These are phyloP conservation scores for Chaetothyriales sp. DNA, from an alignment of 2,329 filamentous ascomycete species.

Conservation along the genomic window DNA sequence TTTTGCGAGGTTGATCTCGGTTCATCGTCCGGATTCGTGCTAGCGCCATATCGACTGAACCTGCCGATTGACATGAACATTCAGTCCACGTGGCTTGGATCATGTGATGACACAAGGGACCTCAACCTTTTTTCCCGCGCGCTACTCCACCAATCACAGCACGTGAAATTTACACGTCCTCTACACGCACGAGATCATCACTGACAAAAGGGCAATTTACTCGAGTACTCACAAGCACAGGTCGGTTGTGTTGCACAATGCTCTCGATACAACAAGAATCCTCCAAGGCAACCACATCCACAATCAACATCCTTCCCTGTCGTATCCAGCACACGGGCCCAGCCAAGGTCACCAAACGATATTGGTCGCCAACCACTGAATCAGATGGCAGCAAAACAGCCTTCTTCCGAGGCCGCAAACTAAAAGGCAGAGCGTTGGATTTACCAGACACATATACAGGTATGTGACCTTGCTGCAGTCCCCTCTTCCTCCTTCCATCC, in stretches of 20 bases:
- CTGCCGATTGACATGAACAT: too few species aligned
- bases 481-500: too few species aligned
- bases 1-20: too few species aligned
- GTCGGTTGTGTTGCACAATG: conserved; percentile 21
- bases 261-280: conserved; percentile 26
- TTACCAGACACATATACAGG: conserved; percentile 58
- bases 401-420: conserved; percentile 67
- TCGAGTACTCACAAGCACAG: not conserved
- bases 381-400: conserved; percentile 40
- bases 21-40: too few species aligned
- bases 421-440: conserved; percentile 50
- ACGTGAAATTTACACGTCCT: too few species aligned
- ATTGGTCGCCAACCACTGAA: conserved; percentile 51
- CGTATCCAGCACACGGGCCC: conserved; percentile 64
- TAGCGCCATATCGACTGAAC: too few species aligned
- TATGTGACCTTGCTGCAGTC: conserved; percentile 11
- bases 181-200: too few species aligned
- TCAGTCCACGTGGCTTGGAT: too few species aligned
- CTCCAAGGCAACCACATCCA: conserved; percentile 4
- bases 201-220: too few species aligned
- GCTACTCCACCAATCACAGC: too few species aligned
- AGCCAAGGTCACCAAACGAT: conserved; percentile 46
- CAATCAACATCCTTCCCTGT: conserved; percentile 58
- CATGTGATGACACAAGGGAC: too few species aligned
- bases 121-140: too few species aligned